Percentiles rank a stretch among this genome's conserved stretches.
Evolutionary conservation across 495 filamentous ascomycete species (phyloP).

Genomic region (Aspergillus hancockii): DNA sequence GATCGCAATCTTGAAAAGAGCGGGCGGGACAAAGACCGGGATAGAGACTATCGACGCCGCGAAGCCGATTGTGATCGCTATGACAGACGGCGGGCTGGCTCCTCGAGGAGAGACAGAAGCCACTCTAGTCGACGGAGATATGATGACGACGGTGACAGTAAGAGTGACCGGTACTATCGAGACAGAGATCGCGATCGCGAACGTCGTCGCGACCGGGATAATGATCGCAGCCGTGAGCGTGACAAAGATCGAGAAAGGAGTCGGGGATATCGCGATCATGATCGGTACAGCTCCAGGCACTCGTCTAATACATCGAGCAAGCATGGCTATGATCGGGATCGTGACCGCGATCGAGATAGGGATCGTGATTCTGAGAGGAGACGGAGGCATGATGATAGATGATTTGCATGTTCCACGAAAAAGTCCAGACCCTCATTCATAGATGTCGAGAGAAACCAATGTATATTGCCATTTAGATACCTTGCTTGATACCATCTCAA

Average conservation of each 20-base stretch:
- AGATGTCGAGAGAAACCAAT: not conserved
- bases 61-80: constrained; percentile 30
- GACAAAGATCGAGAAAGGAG: constrained; percentile 30
- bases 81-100: constrained; percentile 27
- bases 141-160: constrained; percentile 24
- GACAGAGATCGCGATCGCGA: constrained; percentile 31
- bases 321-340: constrained; percentile 28
- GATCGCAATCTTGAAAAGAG: constrained; percentile 53
- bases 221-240: constrained; percentile 31
- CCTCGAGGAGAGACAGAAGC: constrained; percentile 38
- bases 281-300: constrained; percentile 37
- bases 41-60: constrained; percentile 36
- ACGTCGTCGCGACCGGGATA: constrained; percentile 27
- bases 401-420: not conserved
- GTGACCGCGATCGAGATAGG: constrained; percentile 35
- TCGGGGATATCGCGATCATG: constrained; percentile 32
- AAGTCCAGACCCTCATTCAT: not conserved
- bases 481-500: constrained; percentile 6
- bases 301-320: constrained; percentile 29
- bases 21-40: constrained; percentile 43
- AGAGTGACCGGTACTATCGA: constrained; percentile 30
- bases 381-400: constrained; percentile 33
- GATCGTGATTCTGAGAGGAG: constrained; percentile 36
- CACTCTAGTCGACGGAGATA: constrained; percentile 32
- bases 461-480: not conserved